Evolutionary conservation across 176 grass and related monocot species (phyloP).

Genomic region (Juncus effusus): DNA sequence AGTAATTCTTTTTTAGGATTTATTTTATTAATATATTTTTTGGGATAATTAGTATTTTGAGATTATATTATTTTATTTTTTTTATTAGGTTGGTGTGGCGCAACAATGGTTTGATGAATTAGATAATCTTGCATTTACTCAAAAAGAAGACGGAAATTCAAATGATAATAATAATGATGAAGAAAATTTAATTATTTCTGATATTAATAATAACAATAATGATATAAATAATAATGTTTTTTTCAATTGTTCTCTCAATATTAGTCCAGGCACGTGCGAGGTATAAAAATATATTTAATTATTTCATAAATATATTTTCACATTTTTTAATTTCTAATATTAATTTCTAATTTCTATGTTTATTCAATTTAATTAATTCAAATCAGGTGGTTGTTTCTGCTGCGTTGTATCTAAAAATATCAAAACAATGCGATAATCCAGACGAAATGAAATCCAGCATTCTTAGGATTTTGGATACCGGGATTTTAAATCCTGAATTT

Average conservation of each 20-base stretch:
- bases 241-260: conserved; percentile 50
- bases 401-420: conserved; percentile 54
- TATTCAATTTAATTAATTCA: background rate
- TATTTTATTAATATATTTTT: background rate
- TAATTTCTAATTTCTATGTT: background rate
- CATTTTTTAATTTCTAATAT: background rate
- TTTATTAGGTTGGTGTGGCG: conserved; percentile 64
- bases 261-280: conserved; percentile 88
- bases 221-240: conserved; percentile 27
- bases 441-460: conserved; percentile 30
- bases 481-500: background rate
- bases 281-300: conserved; percentile 27
- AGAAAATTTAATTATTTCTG: conserved; percentile 21
- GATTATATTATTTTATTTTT: conserved; percentile 1
- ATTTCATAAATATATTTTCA: too few species aligned
- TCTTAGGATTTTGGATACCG: conserved; percentile 37
- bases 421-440: background rate
- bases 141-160: conserved; percentile 38
- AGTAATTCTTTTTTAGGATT: conserved; percentile 21
- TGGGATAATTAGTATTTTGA: background rate
- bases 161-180: conserved; percentile 7
- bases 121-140: conserved; percentile 84
- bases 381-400: conserved; percentile 64
- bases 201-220: conserved; percentile 37
- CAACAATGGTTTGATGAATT: conserved; percentile 91